These are phyloP conservation scores for Diaporthe velutina DNA, from an alignment of 2,329 filamentous ascomycete genomes.

Conservation along the genomic window DNA sequence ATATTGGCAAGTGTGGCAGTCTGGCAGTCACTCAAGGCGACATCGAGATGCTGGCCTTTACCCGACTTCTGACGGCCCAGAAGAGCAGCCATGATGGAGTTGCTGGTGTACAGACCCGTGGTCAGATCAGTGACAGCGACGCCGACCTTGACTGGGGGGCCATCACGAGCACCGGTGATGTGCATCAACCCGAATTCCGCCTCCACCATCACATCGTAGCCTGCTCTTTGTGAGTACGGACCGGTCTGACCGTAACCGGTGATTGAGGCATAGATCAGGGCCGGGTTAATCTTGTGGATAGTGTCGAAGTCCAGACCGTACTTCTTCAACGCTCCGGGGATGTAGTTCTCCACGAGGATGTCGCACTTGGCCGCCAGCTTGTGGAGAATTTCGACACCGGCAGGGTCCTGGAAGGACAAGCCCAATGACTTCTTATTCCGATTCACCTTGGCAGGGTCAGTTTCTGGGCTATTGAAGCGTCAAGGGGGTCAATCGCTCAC, in stretches of 20 bases:
- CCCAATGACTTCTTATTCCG: constrained; percentile 97
- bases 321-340: constrained; percentile 89
- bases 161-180: constrained; percentile 90
- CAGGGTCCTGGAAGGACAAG: constrained; percentile 88
- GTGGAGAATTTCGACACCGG: constrained; percentile 89
- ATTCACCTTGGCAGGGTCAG: constrained; percentile 74
- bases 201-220: constrained; percentile 99
- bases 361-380: constrained; percentile 87
- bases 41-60: constrained; percentile 91
- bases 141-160: constrained; percentile 95
- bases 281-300: constrained; percentile 83
- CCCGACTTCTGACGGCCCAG: constrained; percentile 81
- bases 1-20: constrained; percentile 96
- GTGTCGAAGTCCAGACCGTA: constrained; percentile 92
- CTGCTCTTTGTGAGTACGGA: constrained; percentile 86
- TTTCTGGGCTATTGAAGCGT: neutral
- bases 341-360: constrained; percentile 96
- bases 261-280: constrained; percentile 93
- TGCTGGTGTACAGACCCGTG: constrained; percentile 93
- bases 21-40: constrained; percentile 92
- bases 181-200: constrained; percentile 99
- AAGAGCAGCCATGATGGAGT: constrained; percentile 94
- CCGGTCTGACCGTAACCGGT: constrained; percentile 98
- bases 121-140: constrained; percentile 97
- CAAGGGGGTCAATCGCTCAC: constrained; percentile 63